Percentiles rank a stretch among this genome's conserved stretches.
Conservation (phyloP, 768 basidiomycete genomes). For the Russula sp. region DNA sequence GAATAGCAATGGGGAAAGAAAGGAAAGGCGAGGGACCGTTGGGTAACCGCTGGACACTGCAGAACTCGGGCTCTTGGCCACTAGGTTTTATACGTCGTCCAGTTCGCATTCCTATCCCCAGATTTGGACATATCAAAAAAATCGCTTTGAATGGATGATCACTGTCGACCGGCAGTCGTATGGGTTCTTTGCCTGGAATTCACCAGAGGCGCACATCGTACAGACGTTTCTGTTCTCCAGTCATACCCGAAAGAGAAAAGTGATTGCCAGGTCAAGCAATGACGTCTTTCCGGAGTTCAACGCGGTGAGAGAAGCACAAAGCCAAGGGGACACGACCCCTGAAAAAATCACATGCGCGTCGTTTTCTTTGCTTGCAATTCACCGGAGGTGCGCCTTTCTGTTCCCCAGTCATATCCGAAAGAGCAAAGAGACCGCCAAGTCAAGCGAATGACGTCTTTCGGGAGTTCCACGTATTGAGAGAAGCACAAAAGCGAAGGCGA, state of each 20-base stretch:
- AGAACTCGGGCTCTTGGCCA: not conserved
- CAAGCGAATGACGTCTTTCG: not conserved
- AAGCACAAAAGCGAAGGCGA: not conserved
- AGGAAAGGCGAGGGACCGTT: constrained; percentile 8
- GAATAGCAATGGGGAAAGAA: constrained; percentile 12
- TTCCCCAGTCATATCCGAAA: not conserved
- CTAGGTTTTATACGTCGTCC: constrained; percentile 14
- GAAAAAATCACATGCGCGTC: not conserved
- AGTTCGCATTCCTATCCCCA: constrained; percentile 12
- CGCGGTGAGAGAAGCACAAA: not conserved
- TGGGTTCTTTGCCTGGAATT: not conserved
- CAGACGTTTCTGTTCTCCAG: too few species aligned
- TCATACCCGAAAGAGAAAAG: not conserved
- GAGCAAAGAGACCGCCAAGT: not conserved
- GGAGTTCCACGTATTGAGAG: not conserved
- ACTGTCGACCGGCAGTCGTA: not conserved
- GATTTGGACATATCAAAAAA: not conserved
- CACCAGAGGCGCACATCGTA: not conserved
- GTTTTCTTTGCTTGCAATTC: too few species aligned
- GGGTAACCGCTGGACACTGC: constrained; percentile 26
- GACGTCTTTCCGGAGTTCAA: not conserved
- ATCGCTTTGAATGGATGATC: not conserved
- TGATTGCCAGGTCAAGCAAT: not conserved
- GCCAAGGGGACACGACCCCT: not conserved
- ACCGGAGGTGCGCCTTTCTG: not conserved